Percentiles rank a stretch among this genome's conserved stretches.
Conservation (phyloP, 768 basidiomycete genomes). For the Suillus lakei region DNA sequence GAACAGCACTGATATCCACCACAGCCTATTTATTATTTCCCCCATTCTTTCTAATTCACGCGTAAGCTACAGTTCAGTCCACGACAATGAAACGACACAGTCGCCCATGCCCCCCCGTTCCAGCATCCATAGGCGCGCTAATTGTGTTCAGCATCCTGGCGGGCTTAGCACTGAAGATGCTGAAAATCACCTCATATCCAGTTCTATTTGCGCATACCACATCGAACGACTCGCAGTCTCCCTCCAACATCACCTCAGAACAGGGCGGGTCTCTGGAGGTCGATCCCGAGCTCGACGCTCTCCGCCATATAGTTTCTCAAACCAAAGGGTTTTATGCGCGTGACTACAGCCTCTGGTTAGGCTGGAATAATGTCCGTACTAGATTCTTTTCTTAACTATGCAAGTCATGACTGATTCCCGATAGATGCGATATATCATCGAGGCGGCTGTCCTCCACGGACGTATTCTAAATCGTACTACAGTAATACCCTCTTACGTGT, state of each 20-base stretch:
- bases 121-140: slow-evolving; percentile 18
- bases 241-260: slow-evolving; percentile 13
- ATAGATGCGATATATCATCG: slow-evolving; percentile 56
- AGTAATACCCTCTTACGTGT: slow-evolving; percentile 50
- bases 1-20: not conserved
- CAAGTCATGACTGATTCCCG: not conserved
- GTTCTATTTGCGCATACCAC: slow-evolving; percentile 14
- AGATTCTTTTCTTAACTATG: not conserved
- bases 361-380: slow-evolving; percentile 50
- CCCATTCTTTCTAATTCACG: not conserved
- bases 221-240: slow-evolving; percentile 18
- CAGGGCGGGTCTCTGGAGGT: slow-evolving; percentile 5
- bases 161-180: slow-evolving; percentile 28
- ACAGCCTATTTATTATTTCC: not conserved
- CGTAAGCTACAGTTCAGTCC: not conserved
- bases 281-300: slow-evolving; percentile 33
- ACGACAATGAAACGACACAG: not conserved
- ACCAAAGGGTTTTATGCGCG: slow-evolving; percentile 51
- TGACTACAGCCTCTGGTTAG: slow-evolving; percentile 52
- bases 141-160: slow-evolving; percentile 34
- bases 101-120: not conserved
- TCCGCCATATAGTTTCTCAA: slow-evolving; percentile 38
- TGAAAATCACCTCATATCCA: slow-evolving; percentile 19
- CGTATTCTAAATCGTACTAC: slow-evolving; percentile 46
- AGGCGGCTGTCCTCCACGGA: slow-evolving; percentile 48